Conservation (phyloP, 164 flowering plant species). For the Tetrastigma voinierianum region DNA sequence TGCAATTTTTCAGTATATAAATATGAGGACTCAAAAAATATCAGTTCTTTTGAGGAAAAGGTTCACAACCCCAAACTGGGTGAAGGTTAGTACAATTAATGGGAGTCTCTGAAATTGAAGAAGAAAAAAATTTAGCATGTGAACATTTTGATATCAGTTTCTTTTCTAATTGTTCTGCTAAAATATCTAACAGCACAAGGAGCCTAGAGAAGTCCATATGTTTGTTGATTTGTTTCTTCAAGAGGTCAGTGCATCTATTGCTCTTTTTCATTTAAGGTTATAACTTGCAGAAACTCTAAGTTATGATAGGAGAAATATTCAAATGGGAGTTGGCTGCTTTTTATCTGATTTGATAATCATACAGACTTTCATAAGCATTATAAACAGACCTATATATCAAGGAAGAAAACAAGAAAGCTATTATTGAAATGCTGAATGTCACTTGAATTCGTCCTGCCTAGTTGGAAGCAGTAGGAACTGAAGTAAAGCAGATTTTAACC, state of each 20-base stretch:
- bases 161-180: slow-evolving; percentile 15
- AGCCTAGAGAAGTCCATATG: slow-evolving; percentile 99
- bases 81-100: slow-evolving; percentile 60
- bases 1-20: slow-evolving; percentile 61
- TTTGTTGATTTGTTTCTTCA: slow-evolving; percentile 93
- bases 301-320: no score
- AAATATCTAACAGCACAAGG: slow-evolving; percentile 81
- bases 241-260: slow-evolving; percentile 55
- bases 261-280: not conserved
- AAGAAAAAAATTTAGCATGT: not conserved
- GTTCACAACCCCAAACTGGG: slow-evolving; percentile 94
- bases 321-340: no score
- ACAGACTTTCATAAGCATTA: not conserved
- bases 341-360: no score
- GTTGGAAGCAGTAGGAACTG: slow-evolving; percentile 67
- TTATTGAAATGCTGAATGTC: not conserved
- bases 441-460: slow-evolving; percentile 17
- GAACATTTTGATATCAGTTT: not conserved
- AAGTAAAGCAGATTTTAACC: slow-evolving; percentile 85
- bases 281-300: not conserved
- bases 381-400: not conserved
- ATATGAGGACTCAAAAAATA: slow-evolving; percentile 75
- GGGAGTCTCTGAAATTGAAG: not conserved
- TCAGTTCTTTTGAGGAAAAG: slow-evolving; percentile 84
- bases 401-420: no score